These are phyloP conservation scores for Mucor circinelloides DNA, from an alignment of 371 early-diverging fungal genomes.

Conservation along the genomic window DNA sequence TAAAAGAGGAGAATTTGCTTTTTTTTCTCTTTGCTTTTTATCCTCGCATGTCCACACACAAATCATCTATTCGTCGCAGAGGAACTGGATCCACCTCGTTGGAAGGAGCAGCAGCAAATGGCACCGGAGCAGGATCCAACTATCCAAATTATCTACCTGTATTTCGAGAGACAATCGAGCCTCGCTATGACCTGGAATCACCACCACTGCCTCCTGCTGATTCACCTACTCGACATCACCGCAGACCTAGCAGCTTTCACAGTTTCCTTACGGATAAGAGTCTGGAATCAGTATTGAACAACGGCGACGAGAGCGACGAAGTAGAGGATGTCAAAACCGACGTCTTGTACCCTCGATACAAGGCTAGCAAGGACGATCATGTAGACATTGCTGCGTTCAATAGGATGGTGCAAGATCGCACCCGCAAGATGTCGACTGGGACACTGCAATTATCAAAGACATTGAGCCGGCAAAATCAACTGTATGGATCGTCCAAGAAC, in stretches of 20 bases:
- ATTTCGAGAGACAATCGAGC: background rate
- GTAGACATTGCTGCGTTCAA: constrained; percentile 39
- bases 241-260: background rate
- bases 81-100: background rate
- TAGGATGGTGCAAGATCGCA: constrained; percentile 27
- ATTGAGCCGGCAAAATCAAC: constrained; percentile 28
- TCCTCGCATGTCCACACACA: background rate
- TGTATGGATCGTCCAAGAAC: constrained; percentile 13
- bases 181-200: background rate
- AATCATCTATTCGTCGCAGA: background rate
- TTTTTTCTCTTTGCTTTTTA: background rate
- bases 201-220: background rate
- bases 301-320: background rate
- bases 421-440: constrained; percentile 24
- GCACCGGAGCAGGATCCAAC: background rate
- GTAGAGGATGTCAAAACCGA: constrained; percentile 38
- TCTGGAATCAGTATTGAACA: background rate
- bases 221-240: background rate
- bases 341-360: constrained; percentile 41
- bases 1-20: background rate
- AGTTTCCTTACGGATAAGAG: constrained; percentile 6
- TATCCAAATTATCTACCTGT: background rate
- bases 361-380: constrained; percentile 14
- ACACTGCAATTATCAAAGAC: constrained; percentile 31
- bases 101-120: background rate